A percentile compares a stretch with the other conserved stretches of the same genome.
phyloP scores from a whole-genome alignment of 352 stramenopile species.

The Blastocystis sp. region DNA sequence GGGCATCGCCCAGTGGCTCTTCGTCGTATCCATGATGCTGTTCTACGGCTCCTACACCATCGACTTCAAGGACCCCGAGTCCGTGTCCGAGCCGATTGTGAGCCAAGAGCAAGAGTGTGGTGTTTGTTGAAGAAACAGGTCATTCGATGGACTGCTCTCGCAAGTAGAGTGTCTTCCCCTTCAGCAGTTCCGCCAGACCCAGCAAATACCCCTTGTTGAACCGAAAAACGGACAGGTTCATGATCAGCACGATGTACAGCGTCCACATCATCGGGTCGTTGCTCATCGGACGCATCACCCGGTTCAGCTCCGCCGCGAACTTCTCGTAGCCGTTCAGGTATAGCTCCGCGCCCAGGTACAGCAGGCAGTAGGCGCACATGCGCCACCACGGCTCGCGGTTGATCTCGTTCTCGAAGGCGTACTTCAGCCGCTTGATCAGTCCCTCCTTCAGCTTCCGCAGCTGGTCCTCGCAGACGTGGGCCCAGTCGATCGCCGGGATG shows the following conservation, averaged over 20 bases:
- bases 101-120: background rate
- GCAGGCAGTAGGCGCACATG: background rate
- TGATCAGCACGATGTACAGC: conserved; percentile 17
- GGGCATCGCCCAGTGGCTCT: conserved; percentile 62
- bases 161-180: conserved; percentile 20
- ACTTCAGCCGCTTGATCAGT: background rate
- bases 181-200: background rate
- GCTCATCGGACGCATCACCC: conserved; percentile 12
- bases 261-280: background rate
- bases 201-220: background rate
- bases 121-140: conserved; percentile 20
- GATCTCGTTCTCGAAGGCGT: background rate
- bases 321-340: conserved; percentile 22
- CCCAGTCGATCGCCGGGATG: background rate
- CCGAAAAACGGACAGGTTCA: conserved; percentile 2
- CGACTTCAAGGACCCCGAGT: conserved; percentile 29
- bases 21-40: conserved; percentile 61
- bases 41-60: conserved; percentile 54
- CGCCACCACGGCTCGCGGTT: background rate
- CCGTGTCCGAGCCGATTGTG: background rate
- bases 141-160: background rate
- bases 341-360: conserved; percentile 12
- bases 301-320: background rate
- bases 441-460: background rate
- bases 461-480: background rate